A percentile compares a stretch with the other conserved stretches of the same genome.
Evolutionary conservation across 202 grass and related monocot species (phyloP).

Genomic region (Eragrostis tef): DNA sequence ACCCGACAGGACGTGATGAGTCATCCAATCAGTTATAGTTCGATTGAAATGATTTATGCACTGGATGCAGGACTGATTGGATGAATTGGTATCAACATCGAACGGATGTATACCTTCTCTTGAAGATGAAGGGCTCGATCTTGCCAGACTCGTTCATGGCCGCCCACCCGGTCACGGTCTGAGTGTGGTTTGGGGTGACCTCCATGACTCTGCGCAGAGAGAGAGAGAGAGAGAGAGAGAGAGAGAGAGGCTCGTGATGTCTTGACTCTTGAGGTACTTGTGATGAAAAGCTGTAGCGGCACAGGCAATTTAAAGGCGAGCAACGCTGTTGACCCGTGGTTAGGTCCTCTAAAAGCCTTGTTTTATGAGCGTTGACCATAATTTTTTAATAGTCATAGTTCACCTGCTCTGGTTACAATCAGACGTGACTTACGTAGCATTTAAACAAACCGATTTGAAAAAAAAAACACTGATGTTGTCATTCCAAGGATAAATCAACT

Average conservation of each 20-base stretch:
- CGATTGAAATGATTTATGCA: background rate
- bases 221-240: background rate
- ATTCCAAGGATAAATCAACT: no score
- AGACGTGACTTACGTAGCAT: background rate
- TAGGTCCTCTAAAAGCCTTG: background rate
- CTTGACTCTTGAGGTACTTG: background rate
- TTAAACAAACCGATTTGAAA: background rate
- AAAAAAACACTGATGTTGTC: no score
- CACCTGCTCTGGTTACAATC: background rate
- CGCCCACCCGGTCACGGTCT: constrained; percentile 73
- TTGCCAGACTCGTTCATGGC: constrained; percentile 64
- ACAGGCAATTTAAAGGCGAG: background rate
- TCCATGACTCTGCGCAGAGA: constrained; percentile 48
- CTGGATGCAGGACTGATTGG: background rate
- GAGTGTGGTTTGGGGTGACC: constrained; percentile 70
- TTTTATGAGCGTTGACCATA: background rate
- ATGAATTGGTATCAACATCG: background rate
- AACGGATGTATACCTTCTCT: constrained; percentile 56
- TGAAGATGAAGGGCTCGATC: constrained; percentile 64
- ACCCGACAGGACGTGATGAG: background rate
- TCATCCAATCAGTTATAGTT: no score
- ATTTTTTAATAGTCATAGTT: background rate
- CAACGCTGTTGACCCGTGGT: background rate
- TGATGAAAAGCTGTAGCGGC: background rate
- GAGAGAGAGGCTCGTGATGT: background rate